These are phyloP conservation scores for Citrullus colocynthis DNA, from an alignment of 306 rosid genomes.

Conservation along the genomic window DNA sequence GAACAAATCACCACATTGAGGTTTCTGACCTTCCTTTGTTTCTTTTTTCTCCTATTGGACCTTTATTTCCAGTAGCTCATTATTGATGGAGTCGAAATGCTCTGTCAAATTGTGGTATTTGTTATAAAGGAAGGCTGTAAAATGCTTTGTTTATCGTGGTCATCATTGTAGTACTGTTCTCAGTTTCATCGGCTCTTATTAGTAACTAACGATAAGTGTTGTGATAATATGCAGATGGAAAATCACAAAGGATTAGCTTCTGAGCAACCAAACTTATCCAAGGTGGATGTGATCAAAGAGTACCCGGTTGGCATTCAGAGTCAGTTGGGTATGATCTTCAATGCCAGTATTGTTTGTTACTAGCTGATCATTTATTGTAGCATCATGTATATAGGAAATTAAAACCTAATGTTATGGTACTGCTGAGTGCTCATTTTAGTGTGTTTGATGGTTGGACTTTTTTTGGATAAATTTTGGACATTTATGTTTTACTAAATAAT, in stretches of 20 bases:
- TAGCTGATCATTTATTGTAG: not conserved
- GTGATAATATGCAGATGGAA: conserved; percentile 30
- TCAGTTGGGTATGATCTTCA: conserved; percentile 30
- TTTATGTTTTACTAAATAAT: not conserved
- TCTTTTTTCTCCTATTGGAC: not conserved
- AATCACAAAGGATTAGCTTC: conserved; percentile 27
- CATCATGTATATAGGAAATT: not conserved
- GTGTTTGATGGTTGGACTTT: not conserved
- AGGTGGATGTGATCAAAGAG: conserved; percentile 16
- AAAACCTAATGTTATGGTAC: not conserved
- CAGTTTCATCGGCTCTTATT: not conserved
- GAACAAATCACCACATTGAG: conserved; percentile 27
- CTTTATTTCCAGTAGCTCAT: not conserved
- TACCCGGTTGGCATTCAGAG: not conserved
- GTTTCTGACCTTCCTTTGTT: conserved; percentile 18
- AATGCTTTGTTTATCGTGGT: not conserved
- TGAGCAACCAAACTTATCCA: conserved; percentile 10
- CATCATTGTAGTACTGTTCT: not conserved
- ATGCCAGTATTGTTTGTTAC: conserved; percentile 3
- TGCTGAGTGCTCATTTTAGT: not conserved
- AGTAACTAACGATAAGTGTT: not conserved
- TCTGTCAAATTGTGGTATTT: not conserved
- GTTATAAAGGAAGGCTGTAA: not conserved
- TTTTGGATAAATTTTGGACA: not conserved
- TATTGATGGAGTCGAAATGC: not conserved